Evolutionary conservation across 495 filamentous ascomycete species (phyloP).

Genomic region (Margaritispora aquatica): DNA sequence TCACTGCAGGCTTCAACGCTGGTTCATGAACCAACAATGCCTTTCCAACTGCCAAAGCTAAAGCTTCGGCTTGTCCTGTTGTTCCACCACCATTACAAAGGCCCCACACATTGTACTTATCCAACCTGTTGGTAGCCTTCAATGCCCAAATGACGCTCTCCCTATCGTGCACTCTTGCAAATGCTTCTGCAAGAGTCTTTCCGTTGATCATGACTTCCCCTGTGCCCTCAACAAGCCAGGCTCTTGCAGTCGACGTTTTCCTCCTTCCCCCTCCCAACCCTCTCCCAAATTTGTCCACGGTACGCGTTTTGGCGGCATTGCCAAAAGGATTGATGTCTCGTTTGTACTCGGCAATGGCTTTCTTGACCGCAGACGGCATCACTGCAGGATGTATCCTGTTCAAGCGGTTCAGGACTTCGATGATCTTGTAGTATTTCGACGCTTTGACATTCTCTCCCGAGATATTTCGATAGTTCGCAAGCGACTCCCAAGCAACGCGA

Average conservation of each 20-base stretch:
- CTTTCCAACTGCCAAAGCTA: conserved; percentile 86
- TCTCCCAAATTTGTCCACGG: conserved; percentile 67
- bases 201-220: conserved; percentile 89
- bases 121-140: conserved; percentile 71
- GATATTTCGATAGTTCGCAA: conserved; percentile 65
- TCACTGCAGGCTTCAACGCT: conserved; percentile 75
- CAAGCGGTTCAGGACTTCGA: conserved; percentile 69
- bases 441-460: conserved; percentile 72
- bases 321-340: conserved; percentile 66
- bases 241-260: conserved; percentile 79
- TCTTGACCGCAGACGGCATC: conserved; percentile 60
- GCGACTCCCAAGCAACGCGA: conserved; percentile 76
- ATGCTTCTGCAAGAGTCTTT: conserved; percentile 67
- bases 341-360: conserved; percentile 62
- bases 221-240: conserved; percentile 83
- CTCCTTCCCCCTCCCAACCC: conserved; percentile 73
- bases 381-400: conserved; percentile 80
- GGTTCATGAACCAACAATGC: conserved; percentile 88
- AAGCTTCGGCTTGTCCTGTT: conserved; percentile 92
- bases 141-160: conserved; percentile 92
- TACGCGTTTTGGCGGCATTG: conserved; percentile 45
- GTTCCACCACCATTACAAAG: conserved; percentile 76
- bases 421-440: conserved; percentile 69
- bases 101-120: conserved; percentile 97
- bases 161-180: conserved; percentile 84